These are phyloP conservation scores for Phytophthora nicotianae DNA, from an alignment of 352 stramenopile genomes.

Conservation along the genomic window DNA sequence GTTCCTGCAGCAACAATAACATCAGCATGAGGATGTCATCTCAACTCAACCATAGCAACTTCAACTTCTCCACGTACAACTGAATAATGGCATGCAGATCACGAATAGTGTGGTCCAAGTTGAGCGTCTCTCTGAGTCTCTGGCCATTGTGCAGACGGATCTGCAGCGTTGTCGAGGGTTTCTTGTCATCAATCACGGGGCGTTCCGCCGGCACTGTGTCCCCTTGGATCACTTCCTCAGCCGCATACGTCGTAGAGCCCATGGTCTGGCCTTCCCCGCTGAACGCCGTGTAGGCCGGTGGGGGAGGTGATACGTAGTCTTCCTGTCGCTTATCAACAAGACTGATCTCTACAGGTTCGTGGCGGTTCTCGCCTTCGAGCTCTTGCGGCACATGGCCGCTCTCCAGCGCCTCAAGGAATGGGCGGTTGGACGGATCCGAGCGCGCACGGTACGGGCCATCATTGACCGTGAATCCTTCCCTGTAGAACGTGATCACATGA, in stretches of 20 bases:
- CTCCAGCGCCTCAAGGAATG: slow-evolving; percentile 86
- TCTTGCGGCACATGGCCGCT: slow-evolving; percentile 75
- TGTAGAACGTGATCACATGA: slow-evolving; percentile 87
- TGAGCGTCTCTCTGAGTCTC: slow-evolving; percentile 83
- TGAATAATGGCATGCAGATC: slow-evolving; percentile 90
- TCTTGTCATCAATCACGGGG: slow-evolving; percentile 83
- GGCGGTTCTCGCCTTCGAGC: slow-evolving; percentile 71
- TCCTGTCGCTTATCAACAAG: slow-evolving; percentile 89
- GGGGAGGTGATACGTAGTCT: slow-evolving; percentile 70
- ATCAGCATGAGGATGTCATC: slow-evolving; percentile 3
- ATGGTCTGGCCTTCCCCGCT: slow-evolving; percentile 84
- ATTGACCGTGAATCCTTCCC: slow-evolving; percentile 86
- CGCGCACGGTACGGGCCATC: slow-evolving; percentile 77
- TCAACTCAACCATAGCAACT: neutral
- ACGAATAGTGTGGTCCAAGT: slow-evolving; percentile 87
- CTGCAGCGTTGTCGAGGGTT: slow-evolving; percentile 89
- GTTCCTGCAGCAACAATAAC: slow-evolving; percentile 47
- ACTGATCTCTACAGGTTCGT: slow-evolving; percentile 78
- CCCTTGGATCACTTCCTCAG: slow-evolving; percentile 55
- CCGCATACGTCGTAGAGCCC: slow-evolving; percentile 52
- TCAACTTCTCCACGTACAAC: slow-evolving; percentile 44
- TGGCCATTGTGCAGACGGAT: slow-evolving; percentile 87
- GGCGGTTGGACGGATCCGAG: slow-evolving; percentile 69
- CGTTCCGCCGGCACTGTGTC: slow-evolving; percentile 40
- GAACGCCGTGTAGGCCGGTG: slow-evolving; percentile 88